These are phyloP conservation scores for Fusarium sp. DNA, from an alignment of 2,329 filamentous ascomycete genomes.

Conservation along the genomic window DNA sequence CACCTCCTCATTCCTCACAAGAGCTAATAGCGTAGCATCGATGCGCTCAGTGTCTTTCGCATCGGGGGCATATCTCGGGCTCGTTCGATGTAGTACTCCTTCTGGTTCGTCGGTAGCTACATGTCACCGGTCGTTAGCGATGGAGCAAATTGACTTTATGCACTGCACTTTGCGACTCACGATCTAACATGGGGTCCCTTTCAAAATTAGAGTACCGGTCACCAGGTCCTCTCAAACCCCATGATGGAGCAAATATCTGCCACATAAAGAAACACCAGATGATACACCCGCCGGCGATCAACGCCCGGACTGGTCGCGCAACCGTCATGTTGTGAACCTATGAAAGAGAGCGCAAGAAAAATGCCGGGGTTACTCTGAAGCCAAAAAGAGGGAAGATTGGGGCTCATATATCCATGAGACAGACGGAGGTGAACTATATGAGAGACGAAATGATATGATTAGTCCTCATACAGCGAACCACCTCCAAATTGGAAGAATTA, in stretches of 20 bases:
- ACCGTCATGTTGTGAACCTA: conserved; percentile 74
- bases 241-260: conserved; percentile 74
- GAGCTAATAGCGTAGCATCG: conserved; percentile 89
- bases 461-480: not conserved
- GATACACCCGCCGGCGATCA: conserved; percentile 77
- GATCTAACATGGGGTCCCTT: conserved; percentile 86
- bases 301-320: conserved; percentile 83
- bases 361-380: conserved; percentile 16
- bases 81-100: conserved; percentile 78
- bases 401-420: conserved; percentile 40
- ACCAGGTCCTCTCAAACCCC: conserved; percentile 57
- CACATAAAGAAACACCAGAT: conserved; percentile 84
- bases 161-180: conserved; percentile 64
- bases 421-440: not conserved
- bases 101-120: conserved; percentile 86
- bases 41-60: conserved; percentile 83
- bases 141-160: not conserved
- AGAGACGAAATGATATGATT: not conserved
- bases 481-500: conserved; percentile 10
- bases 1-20: conserved; percentile 93
- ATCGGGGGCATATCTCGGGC: conserved; percentile 81
- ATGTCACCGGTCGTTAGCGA: conserved; percentile 33
- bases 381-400: conserved; percentile 19
- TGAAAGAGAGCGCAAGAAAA: conserved; percentile 6
- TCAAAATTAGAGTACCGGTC: conserved; percentile 69